Conservation (phyloP, 352 stramenopile species). For the Globisporangium megalacanthum region DNA sequence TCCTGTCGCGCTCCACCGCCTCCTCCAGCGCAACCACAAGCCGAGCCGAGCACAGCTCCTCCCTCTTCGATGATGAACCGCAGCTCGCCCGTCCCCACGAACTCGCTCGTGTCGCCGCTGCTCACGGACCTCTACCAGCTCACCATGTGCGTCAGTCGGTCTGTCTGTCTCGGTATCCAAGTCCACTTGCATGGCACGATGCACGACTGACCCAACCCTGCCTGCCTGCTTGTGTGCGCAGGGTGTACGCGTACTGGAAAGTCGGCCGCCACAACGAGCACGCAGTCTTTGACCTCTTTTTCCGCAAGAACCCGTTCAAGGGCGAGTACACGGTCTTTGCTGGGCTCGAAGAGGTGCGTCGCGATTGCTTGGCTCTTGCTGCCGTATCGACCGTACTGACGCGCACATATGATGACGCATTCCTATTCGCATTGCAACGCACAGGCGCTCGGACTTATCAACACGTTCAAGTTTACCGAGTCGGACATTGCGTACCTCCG, state of each 20-base stretch:
- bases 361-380: neutral
- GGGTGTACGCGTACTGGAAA: constrained; percentile 99
- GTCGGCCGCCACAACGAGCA: constrained; percentile 90
- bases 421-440: no score
- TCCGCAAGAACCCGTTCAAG: constrained; percentile 99
- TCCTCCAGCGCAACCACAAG: neutral
- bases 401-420: neutral
- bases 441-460: constrained; percentile 84
- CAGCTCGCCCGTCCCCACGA: constrained; percentile 74
- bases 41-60: neutral
- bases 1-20: no score
- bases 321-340: constrained; percentile 96
- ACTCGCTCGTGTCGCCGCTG: constrained; percentile 93
- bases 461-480: constrained; percentile 91
- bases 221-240: constrained; percentile 27
- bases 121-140: constrained; percentile 99
- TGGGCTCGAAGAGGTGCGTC: constrained; percentile 78
- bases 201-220: neutral
- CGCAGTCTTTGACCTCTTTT: constrained; percentile 97
- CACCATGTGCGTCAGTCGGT: constrained; percentile 60
- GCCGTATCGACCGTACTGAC: neutral
- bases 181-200: constrained; percentile 10
- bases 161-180: neutral
- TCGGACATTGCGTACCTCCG: constrained; percentile 94
- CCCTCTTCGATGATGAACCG: constrained; percentile 26